Conservation (phyloP, 306 rosid genomes). For the Cicer cuneatum region DNA sequence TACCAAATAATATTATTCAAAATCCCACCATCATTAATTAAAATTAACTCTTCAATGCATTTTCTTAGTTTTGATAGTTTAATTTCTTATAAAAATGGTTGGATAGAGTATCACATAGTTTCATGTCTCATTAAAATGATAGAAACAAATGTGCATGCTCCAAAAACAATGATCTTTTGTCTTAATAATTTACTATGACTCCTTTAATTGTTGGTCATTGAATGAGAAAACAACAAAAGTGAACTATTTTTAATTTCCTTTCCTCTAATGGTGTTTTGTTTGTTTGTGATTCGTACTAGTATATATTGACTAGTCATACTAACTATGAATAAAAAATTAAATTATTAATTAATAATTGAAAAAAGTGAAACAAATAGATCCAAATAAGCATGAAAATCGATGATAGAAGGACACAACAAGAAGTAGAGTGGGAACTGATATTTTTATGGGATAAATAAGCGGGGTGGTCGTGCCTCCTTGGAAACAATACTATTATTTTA, state of each 20-base stretch:
- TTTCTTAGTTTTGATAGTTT: no score
- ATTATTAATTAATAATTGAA: neutral
- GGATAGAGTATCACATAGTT: neutral
- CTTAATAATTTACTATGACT: neutral
- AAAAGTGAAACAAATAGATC: constrained; percentile 21
- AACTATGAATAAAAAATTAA: neutral
- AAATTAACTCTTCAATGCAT: no score
- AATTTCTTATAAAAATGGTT: neutral
- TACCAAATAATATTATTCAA: no score
- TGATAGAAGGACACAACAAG: constrained; percentile 43
- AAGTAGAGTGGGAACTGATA: constrained; percentile 59
- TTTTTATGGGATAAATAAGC: constrained; percentile 88
- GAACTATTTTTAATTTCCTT: constrained; percentile 8
- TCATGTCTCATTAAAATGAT: constrained; percentile 1
- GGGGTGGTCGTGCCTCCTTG: constrained; percentile 95
- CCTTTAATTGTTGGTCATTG: constrained; percentile 19
- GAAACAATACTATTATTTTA: constrained; percentile 46
- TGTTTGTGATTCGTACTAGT: neutral
- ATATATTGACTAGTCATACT: neutral
- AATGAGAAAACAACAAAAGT: constrained; percentile 41
- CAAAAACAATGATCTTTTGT: constrained; percentile 23
- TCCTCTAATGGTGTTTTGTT: constrained; percentile 12
- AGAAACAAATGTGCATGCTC: constrained; percentile 9
- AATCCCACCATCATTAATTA: no score
- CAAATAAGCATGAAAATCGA: constrained; percentile 46